Evolutionary conservation across 78 protist genomes (phyloP).

Genomic region (Pelomyxa schiedti): DNA sequence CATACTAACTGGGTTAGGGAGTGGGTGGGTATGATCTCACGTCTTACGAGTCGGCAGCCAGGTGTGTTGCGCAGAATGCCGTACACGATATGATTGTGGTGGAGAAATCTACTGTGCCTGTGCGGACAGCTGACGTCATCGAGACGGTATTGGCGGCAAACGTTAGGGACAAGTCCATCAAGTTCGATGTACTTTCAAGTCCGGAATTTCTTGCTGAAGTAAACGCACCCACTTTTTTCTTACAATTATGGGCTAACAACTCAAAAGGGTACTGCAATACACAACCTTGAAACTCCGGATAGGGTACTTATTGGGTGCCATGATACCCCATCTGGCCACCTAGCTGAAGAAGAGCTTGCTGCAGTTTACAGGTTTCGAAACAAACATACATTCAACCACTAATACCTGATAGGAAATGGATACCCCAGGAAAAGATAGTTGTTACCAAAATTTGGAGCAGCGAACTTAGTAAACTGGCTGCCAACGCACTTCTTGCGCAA

Average conservation of each 20-base stretch:
- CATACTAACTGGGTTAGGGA: no score
- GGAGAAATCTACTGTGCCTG: conserved; percentile 89
- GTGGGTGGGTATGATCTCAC: neutral
- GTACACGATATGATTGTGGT: conserved; percentile 61
- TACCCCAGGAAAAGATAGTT: conserved; percentile 62
- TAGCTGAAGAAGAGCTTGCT: conserved; percentile 42
- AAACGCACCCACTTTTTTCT: no score
- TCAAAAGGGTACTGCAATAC: conserved; percentile 83
- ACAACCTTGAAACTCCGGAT: conserved; percentile 78
- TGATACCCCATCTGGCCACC: conserved; percentile 21
- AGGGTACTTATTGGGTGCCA: conserved; percentile 91
- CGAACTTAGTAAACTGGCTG: conserved; percentile 87
- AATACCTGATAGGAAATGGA: conserved; percentile 40
- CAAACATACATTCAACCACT: neutral
- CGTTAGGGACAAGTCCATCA: neutral
- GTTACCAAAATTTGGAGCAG: conserved; percentile 64
- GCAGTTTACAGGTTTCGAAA: conserved; percentile 43
- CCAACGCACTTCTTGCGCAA: conserved; percentile 96
- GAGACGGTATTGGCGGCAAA: neutral
- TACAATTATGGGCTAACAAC: no score
- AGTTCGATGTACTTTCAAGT: no score
- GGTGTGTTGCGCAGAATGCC: neutral
- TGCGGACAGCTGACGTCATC: conserved; percentile 30
- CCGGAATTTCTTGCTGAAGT: no score
- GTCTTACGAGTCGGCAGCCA: neutral